A percentile compares a stretch with the other conserved stretches of the same genome.
Evolutionary conservation across 2,329 filamentous ascomycete species (phyloP).

Genomic region (Pezicula neosporulosa): DNA sequence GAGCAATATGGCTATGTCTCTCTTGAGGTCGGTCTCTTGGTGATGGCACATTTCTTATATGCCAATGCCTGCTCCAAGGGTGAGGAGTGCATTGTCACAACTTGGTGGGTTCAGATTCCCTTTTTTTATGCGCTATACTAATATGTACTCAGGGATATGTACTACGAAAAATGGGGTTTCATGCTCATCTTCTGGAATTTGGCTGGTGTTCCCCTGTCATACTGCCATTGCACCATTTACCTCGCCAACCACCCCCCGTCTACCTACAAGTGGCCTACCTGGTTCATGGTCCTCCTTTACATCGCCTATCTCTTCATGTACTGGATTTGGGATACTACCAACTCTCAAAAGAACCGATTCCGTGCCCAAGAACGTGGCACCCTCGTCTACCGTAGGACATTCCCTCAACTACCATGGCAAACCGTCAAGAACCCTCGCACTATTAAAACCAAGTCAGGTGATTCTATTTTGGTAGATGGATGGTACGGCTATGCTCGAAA

Average conservation of each 20-base stretch:
- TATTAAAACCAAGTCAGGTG: conserved; percentile 69
- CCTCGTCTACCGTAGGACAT: conserved; percentile 67
- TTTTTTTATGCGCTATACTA: conserved; percentile 1
- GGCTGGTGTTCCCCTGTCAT: conserved; percentile 83
- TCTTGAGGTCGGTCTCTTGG: conserved; percentile 76
- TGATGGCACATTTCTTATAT: conserved; percentile 90
- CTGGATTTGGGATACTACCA: conserved; percentile 89
- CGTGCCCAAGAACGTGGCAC: conserved; percentile 75
- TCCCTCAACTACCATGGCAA: conserved; percentile 90
- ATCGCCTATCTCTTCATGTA: conserved; percentile 77
- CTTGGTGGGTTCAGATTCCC: conserved; percentile 51
- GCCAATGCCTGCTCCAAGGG: conserved; percentile 91
- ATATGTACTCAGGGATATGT: conserved; percentile 69
- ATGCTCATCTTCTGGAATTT: conserved; percentile 99
- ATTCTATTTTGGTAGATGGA: conserved; percentile 77
- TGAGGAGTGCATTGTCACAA: conserved; percentile 85
- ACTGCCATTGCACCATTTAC: conserved; percentile 92
- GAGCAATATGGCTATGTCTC: conserved; percentile 83
- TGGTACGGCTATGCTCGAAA: conserved; percentile 83
- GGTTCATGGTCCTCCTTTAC: conserved; percentile 62
- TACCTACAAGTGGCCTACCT: conserved; percentile 73
- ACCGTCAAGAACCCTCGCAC: conserved; percentile 75
- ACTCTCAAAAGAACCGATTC: conserved; percentile 93
- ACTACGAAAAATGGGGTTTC: conserved; percentile 95
- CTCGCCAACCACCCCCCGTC: conserved; percentile 76